Evolutionary conservation across 805 yeast genomes (phyloP).

Genomic region (Candida silvatica): DNA sequence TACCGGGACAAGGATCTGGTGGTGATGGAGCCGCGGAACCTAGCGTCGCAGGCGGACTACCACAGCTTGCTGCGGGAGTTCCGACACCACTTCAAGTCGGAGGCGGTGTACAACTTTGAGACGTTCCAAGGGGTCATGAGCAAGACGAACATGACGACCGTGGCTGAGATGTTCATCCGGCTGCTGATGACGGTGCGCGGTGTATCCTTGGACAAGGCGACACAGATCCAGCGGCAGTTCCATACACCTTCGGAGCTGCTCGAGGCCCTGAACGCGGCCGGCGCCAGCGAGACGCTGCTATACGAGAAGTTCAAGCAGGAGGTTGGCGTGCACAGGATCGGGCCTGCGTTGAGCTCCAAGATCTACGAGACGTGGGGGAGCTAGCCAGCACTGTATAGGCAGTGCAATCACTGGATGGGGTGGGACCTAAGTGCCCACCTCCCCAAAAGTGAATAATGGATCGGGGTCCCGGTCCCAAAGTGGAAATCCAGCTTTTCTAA

Average conservation of each 20-base stretch:
- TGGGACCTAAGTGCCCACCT: too few species aligned
- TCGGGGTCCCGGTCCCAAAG: too few species aligned
- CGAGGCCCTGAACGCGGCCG: slow-evolving; percentile 30
- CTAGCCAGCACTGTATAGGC: too few species aligned
- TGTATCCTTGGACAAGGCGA: slow-evolving; percentile 77
- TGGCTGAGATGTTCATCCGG: slow-evolving; percentile 64
- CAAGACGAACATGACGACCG: slow-evolving; percentile 62
- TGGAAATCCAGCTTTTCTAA: too few species aligned
- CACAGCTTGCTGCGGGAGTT: slow-evolving; percentile 31
- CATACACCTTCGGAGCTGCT: slow-evolving; percentile 63
- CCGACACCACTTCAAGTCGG: slow-evolving; percentile 20
- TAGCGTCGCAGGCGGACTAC: slow-evolving; percentile 46
- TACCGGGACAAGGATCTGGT: slow-evolving; percentile 32
- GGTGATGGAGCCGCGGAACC: slow-evolving; percentile 42
- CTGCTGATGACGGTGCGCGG: slow-evolving; percentile 80
- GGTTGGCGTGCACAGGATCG: slow-evolving; percentile 44
- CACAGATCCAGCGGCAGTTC: slow-evolving; percentile 59
- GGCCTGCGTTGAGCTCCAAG: slow-evolving; percentile 40
- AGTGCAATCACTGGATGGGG: too few species aligned
- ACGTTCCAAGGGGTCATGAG: slow-evolving; percentile 61
- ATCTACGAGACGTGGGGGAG: slow-evolving; percentile 52
- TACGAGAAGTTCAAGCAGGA: slow-evolving; percentile 24
- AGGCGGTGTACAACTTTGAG: slow-evolving; percentile 38
- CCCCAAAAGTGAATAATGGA: too few species aligned
- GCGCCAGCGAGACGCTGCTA: slow-evolving; percentile 4